phyloP scores from a whole-genome alignment of 73 alveolate genomes.

The Tetrahymena elliotti region DNA sequence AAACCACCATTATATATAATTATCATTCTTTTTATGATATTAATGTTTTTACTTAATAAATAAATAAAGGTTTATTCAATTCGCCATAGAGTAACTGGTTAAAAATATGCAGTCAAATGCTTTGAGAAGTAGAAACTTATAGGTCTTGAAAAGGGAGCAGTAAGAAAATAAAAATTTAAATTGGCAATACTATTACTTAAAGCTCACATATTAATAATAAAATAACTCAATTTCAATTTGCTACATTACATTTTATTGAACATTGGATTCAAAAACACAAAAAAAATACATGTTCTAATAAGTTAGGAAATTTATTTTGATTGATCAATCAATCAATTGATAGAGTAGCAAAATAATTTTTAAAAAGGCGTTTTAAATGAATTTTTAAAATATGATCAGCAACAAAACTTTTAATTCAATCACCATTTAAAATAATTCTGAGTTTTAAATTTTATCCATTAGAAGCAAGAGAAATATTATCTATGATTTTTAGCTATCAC shows the following conservation, averaged over 20 bases:
- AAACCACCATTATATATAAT: neutral
- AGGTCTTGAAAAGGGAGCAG: conserved; percentile 36
- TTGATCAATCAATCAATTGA: neutral
- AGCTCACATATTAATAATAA: neutral
- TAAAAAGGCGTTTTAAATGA: neutral
- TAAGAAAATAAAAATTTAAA: neutral
- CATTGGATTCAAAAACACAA: too few relatives aligned
- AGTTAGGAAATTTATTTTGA: neutral
- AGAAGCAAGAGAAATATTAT: too few relatives aligned
- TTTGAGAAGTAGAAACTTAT: conserved; percentile 25
- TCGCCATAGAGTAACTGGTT: conserved; percentile 24
- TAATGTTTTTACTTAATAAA: neutral
- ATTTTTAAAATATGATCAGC: neutral
- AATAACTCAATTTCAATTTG: neutral
- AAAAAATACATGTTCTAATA: too few relatives aligned
- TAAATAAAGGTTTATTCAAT: neutral
- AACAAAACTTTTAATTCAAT: neutral
- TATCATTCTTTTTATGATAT: neutral
- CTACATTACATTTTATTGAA: neutral
- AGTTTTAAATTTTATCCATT: too few relatives aligned
- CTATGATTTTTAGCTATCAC: too few relatives aligned
- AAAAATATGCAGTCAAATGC: conserved; percentile 32
- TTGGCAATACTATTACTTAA: neutral
- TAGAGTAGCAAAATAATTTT: neutral
- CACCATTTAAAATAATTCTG: neutral